phyloP scores from a whole-genome alignment of 1,284 basidiomycete species.

The Amylostereum areolatum region DNA sequence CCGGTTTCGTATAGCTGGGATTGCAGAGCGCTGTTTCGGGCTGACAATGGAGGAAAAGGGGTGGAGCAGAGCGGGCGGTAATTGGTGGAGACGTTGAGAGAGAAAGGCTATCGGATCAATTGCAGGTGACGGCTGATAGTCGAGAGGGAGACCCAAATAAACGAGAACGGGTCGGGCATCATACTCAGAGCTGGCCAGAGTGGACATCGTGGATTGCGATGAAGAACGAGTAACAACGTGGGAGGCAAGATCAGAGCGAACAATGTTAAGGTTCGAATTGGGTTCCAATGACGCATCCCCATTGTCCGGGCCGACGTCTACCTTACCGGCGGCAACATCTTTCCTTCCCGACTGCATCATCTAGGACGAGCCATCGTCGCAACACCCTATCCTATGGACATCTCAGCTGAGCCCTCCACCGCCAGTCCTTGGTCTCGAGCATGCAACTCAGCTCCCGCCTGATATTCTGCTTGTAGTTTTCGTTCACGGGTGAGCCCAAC shows the following conservation, averaged over 20 bases:
- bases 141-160: conserved; percentile 56
- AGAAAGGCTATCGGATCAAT: conserved; percentile 59
- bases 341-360: background rate
- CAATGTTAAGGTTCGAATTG: background rate
- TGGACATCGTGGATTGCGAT: background rate
- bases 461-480: conserved; percentile 18
- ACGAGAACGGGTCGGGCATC: conserved; percentile 32
- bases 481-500: conserved; percentile 49
- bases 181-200: background rate
- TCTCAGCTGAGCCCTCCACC: no score
- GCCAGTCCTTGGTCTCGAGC: background rate
- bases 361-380: conserved; percentile 3
- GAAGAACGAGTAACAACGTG: background rate
- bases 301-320: background rate
- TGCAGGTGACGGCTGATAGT: conserved; percentile 56
- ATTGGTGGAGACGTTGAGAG: conserved; percentile 44
- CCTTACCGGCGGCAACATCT: background rate
- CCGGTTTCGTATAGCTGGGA: conserved; percentile 63
- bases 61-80: conserved; percentile 60
- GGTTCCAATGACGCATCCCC: background rate
- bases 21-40: conserved; percentile 57
- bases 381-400: background rate
- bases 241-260: background rate
- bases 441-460: background rate
- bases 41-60: conserved; percentile 58